Evolutionary conservation across 2,329 filamentous ascomycete species (phyloP), one percentile per base, ranked within the genome.

Genomic region (Monilinia fructigena): DNA sequence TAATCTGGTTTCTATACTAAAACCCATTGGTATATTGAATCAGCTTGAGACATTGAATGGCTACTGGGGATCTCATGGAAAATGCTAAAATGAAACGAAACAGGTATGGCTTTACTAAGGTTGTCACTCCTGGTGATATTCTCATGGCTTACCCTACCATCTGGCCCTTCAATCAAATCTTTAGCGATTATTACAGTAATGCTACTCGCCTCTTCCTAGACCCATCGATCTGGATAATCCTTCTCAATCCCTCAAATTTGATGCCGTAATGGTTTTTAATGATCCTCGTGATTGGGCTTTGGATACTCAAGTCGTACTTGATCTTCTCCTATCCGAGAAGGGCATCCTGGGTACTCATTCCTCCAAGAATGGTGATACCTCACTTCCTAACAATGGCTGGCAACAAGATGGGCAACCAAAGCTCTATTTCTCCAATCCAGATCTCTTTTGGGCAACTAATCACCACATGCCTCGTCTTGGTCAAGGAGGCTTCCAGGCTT

Each of bases 261-360:
- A 96, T 75, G 93, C 93, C 38, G 86, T 98, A 38, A 90, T 98
- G 74, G 90, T 97, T 8, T 97, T 94, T 83, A 96, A 97, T 77
- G 95, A 98, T 78, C 93, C 95, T 4, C 86, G 95, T 66, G 95
- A 99, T 80, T 99, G 95, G 95, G 93, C 91, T 0, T 83, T 97
- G 12, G 94, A 98, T 77, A 87, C 87, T 2, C 91, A 96, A 75
- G 81, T 98, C 72, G 89, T 98, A 66, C 78, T 90, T 64, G 95
- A 99, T 77, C 80, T 97, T 14, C 81, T 98, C 8, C 82, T 96
- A 52, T 97, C 93, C 0, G 82, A 86, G 23, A 74, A 83, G n/a
- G 95, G 95, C 23, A 86, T 91, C 66, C 76, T 97, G 4, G 95
- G 94, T 35, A 97, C 94, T 0, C 82, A 91, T 53, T 94, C 91